Percentiles rank a stretch among this genome's conserved stretches.
These are phyloP conservation scores for Claviceps arundinis DNA, from an alignment of 2,329 filamentous ascomycete genomes.

Conservation along the genomic window DNA sequence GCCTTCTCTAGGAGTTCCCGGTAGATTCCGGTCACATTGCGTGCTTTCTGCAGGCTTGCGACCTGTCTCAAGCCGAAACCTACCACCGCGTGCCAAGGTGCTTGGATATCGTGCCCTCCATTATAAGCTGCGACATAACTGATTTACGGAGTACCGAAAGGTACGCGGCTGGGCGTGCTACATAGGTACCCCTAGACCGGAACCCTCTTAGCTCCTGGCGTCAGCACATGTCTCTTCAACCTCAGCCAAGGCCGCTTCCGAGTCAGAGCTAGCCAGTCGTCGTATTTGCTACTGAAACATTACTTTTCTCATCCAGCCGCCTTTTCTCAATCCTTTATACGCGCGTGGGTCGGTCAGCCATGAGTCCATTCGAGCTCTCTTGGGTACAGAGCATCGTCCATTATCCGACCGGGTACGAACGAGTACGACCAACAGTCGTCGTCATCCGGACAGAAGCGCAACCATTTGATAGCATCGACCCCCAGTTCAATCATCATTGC, in stretches of 20 bases:
- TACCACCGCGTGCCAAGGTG: no score
- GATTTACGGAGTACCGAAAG: neutral
- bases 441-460: neutral
- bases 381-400: neutral
- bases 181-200: neutral
- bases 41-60: no score
- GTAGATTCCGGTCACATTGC: no score
- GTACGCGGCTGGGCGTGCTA: neutral
- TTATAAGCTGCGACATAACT: no score
- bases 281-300: neutral
- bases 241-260: neutral
- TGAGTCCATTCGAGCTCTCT: neutral
- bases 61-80: no score
- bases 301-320: neutral
- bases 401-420: neutral
- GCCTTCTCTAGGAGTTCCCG: no score
- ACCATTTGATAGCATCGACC: neutral
- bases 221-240: neutral
- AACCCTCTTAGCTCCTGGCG: neutral
- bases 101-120: no score
- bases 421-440: neutral
- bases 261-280: neutral
- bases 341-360: neutral
- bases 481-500: neutral
- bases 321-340: neutral